These are phyloP conservation scores for Elaeis guineensis DNA, from an alignment of 176 grass and related monocot genomes.

Conservation along the genomic window DNA sequence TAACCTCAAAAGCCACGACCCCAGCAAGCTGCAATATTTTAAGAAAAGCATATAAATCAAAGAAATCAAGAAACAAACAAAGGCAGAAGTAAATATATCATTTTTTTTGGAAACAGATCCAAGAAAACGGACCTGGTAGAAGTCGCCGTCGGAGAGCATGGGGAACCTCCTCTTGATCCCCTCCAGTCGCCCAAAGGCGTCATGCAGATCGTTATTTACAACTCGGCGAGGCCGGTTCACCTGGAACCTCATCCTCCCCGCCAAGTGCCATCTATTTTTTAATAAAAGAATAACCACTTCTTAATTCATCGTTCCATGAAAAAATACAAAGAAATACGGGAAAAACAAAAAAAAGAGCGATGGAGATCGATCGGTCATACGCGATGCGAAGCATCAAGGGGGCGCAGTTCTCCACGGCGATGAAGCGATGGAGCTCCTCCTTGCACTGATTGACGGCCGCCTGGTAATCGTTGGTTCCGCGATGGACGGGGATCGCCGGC, in stretches of 20 bases:
- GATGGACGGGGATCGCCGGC: too few relatives aligned
- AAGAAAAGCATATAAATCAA: too few relatives aligned
- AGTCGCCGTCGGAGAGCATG: conserved; percentile 73
- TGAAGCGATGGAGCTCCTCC: conserved; percentile 69
- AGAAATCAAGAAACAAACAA: too few relatives aligned
- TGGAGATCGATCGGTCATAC: conserved; percentile 24
- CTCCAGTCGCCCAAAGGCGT: conserved; percentile 68
- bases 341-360: not conserved
- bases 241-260: conserved; percentile 61
- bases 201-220: conserved; percentile 81
- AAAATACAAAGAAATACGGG: not conserved
- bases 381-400: conserved; percentile 82
- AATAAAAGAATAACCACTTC: too few relatives aligned
- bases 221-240: conserved; percentile 51
- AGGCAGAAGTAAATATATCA: too few relatives aligned
- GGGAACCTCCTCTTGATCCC: conserved; percentile 85
- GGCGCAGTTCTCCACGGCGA: conserved; percentile 96
- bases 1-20: conserved; percentile 78
- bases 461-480: too few relatives aligned
- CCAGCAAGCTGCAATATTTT: conserved; percentile 57
- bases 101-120: too few relatives aligned
- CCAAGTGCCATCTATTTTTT: conserved; percentile 72
- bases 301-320: too few relatives aligned
- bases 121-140: too few relatives aligned
- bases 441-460: conserved; percentile 60